These are phyloP conservation scores for Magnusiomyces fungicola DNA, from an alignment of 1,139 yeast species.

Conservation along the genomic window DNA sequence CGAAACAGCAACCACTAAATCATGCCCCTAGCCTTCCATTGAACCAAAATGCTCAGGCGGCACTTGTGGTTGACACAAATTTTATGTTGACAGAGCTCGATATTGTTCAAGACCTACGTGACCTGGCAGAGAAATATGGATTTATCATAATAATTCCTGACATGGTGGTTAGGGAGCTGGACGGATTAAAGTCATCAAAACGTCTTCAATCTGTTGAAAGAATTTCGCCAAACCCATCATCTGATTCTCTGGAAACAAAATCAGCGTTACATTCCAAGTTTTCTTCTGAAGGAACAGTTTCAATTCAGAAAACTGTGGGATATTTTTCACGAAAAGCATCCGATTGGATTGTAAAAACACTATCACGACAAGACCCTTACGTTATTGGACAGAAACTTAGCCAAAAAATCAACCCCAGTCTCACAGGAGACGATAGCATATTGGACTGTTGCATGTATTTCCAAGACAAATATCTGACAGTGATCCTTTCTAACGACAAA, in stretches of 20 bases:
- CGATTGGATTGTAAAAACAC: constrained; percentile 63
- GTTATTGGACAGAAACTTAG: constrained; percentile 59
- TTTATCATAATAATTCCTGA: constrained; percentile 58
- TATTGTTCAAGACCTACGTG: constrained; percentile 14
- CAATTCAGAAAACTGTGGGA: background rate
- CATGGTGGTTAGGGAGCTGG: constrained; percentile 67
- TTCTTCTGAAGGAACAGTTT: constrained; percentile 21
- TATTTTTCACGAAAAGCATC: constrained; percentile 59
- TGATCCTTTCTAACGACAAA: constrained; percentile 73
- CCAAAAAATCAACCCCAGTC: constrained; percentile 40
- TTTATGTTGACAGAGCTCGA: constrained; percentile 17
- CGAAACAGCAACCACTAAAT: background rate
- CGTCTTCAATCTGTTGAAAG: too few species aligned
- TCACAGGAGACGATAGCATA: constrained; percentile 70
- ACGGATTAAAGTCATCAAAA: constrained; percentile 62
- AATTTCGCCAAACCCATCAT: too few species aligned
- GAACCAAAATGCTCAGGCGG: constrained; percentile 1
- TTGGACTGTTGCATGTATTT: constrained; percentile 76
- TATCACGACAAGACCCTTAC: constrained; percentile 45
- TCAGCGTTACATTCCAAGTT: constrained; percentile 9
- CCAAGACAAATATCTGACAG: constrained; percentile 39
- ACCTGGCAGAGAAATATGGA: constrained; percentile 35
- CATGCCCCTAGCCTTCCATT: background rate
- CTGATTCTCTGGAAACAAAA: too few species aligned
- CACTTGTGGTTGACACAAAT: constrained; percentile 19